Evolutionary conservation across 805 yeast species (phyloP).

Genomic region (Metschnikowia corniflorae): DNA sequence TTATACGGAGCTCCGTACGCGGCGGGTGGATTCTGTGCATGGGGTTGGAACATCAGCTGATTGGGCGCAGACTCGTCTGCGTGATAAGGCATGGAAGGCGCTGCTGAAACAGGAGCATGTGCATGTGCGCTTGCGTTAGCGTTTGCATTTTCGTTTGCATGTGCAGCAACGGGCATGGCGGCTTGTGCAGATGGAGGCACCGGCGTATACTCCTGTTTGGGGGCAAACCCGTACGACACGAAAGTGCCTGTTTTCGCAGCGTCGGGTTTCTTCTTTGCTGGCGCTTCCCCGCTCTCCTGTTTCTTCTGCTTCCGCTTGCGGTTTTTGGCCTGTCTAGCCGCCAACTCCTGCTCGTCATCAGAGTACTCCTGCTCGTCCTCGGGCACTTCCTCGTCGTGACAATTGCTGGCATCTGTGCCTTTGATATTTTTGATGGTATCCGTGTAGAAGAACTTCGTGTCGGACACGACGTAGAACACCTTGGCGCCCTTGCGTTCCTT

Average conservation of each 20-base stretch:
- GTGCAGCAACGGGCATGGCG: no score
- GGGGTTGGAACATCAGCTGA: no score
- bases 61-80: no score
- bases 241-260: constrained; percentile 16
- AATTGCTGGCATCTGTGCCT: constrained; percentile 94
- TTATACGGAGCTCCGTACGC: constrained; percentile 1
- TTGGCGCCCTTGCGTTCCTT: constrained; percentile 48
- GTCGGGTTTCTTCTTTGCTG: constrained; percentile 18
- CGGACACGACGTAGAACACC: constrained; percentile 77
- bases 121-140: no score
- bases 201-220: background rate
- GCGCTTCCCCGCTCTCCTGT: constrained; percentile 9
- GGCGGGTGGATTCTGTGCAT: no score
- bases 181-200: background rate
- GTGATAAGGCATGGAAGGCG: no score
- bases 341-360: constrained; percentile 87
- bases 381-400: constrained; percentile 91
- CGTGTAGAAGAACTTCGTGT: constrained; percentile 75
- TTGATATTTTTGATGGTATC: constrained; percentile 63
- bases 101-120: no score
- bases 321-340: constrained; percentile 61
- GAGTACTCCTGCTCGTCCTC: constrained; percentile 93
- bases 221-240: constrained; percentile 18
- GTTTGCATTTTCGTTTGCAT: no score
- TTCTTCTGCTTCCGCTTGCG: constrained; percentile 49